phyloP scores from a whole-genome alignment of 2,329 filamentous ascomycete species.

The Stemphylium beticola region DNA sequence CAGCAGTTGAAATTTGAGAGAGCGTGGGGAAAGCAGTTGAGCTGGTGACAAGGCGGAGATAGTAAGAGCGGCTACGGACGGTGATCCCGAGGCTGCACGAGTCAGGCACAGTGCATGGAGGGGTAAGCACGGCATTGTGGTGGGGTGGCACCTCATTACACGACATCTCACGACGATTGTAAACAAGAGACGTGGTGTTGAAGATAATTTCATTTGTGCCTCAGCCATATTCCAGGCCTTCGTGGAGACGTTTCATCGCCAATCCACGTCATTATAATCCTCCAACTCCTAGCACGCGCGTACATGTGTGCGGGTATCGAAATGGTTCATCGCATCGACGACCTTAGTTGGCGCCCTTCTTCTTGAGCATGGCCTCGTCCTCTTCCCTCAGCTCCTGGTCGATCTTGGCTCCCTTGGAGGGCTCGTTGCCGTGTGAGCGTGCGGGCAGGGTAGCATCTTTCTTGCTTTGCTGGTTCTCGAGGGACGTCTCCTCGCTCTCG shows the following conservation, averaged over 20 bases:
- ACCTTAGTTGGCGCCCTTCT: slow-evolving; percentile 59
- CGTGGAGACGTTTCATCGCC: slow-evolving; percentile 12
- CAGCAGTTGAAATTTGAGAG: slow-evolving; percentile 5
- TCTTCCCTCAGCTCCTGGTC: slow-evolving; percentile 72
- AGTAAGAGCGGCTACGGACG: slow-evolving; percentile 8
- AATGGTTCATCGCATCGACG: slow-evolving; percentile 3
- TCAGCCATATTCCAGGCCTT: slow-evolving; percentile 8
- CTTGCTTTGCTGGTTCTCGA: slow-evolving; percentile 54
- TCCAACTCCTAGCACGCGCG: slow-evolving; percentile 14
- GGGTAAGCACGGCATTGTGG: slow-evolving; percentile 21
- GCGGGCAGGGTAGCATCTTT: slow-evolving; percentile 67
- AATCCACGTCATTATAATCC: slow-evolving; percentile 15
- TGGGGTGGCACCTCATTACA: slow-evolving; percentile 9
- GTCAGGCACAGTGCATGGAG: slow-evolving; percentile 21
- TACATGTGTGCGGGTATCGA: slow-evolving; percentile 17
- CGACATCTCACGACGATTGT: neutral
- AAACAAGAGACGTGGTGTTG: neutral
- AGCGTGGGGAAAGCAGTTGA: slow-evolving; percentile 5
- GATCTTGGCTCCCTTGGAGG: slow-evolving; percentile 73
- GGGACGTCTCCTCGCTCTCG: slow-evolving; percentile 41
- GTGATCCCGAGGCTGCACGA: slow-evolving; percentile 23
- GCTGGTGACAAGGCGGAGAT: slow-evolving; percentile 2
- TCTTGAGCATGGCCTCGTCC: slow-evolving; percentile 68
- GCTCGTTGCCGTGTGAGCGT: slow-evolving; percentile 73
- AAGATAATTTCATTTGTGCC: slow-evolving; percentile 15